Base-by-base conservation (phyloP, 768 basidiomycete genomes). In the Serpula lacrymans region DNA sequence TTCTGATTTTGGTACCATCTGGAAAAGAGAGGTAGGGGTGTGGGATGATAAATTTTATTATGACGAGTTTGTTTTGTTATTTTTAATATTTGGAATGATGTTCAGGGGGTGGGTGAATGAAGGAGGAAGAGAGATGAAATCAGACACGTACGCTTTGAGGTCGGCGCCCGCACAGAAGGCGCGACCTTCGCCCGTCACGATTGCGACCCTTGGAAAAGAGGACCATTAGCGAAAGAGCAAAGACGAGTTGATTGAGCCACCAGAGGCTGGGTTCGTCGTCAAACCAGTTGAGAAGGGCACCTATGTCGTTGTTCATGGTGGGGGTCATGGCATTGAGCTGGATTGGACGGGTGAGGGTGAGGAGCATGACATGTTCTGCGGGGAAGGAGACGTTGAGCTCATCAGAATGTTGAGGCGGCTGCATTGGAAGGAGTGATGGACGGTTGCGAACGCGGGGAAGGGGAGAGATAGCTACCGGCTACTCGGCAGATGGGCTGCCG, bases 141-240 rank as follows among this genome's bases (percentile, higher is more conserved):
- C 18, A 17, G 22, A 5, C 4, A 70, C 79, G 43, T 55, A 86
- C 84, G 74, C 75, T 62, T 80, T 80, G 36, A 90, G 69, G 59
- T 90, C 88, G 27, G 84, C 84, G 12, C 88, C 88, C 12, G 86
- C 85, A 50, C 86, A 88, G 62, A 91, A 91, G 1, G 72, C 54
- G 31, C 78, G 75, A 9, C 87, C 87, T 45, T 74, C 70, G 17
- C 87, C 88, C 34, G 87, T 89, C 34, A 90, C 56, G 49, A 91
- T 70, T 26, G 71, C 75, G 8, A 84, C 83, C 88, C 87, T 89
- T 54, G 25, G n/a, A n/a, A n/a, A n/a, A n/a, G n/a, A 39, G 20
- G 32, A 42, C 22, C 39, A 33, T 6, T 5, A 25, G 26, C 32
- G 22, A 31, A 9, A 12, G 8, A 32, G 22, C 16, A 20, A 10